Percentiles rank a stretch among this genome's conserved stretches.
These are phyloP conservation scores for Petrea volubilis DNA, from an alignment of 257 asterid genomes.

Conservation along the genomic window DNA sequence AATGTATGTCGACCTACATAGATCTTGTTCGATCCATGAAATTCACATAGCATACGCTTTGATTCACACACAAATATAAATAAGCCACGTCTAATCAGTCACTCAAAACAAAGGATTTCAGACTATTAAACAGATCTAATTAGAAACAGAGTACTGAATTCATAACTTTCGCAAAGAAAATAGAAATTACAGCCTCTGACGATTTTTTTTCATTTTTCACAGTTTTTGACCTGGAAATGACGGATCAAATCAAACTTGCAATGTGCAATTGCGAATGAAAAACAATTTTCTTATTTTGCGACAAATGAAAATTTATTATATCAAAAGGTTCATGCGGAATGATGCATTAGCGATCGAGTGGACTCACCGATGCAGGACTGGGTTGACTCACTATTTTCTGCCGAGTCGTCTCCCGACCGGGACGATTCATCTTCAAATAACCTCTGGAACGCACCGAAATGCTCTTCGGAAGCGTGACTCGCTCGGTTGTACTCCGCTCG, in stretches of 20 bases:
- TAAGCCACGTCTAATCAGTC: background rate
- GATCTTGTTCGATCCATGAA: background rate
- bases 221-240: background rate
- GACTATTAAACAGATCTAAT: background rate
- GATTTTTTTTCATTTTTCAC: background rate
- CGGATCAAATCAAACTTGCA: background rate
- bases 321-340: background rate
- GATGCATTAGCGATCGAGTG: background rate
- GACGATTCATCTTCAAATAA: constrained; percentile 41
- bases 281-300: background rate
- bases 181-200: background rate
- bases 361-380: constrained; percentile 33
- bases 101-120: background rate
- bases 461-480: constrained; percentile 58
- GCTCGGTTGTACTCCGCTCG: constrained; percentile 31
- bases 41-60: background rate
- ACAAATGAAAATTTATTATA: background rate
- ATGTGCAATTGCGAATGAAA: background rate
- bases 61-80: background rate
- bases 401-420: constrained; percentile 26
- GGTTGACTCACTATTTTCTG: constrained; percentile 21
- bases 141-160: background rate
- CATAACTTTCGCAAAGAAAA: background rate
- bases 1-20: background rate
- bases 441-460: constrained; percentile 64